A percentile compares a stretch with the other conserved stretches of the same genome.
phyloP scores from a whole-genome alignment of 2,329 filamentous ascomycete genomes.

The Aspergillus sp. region DNA sequence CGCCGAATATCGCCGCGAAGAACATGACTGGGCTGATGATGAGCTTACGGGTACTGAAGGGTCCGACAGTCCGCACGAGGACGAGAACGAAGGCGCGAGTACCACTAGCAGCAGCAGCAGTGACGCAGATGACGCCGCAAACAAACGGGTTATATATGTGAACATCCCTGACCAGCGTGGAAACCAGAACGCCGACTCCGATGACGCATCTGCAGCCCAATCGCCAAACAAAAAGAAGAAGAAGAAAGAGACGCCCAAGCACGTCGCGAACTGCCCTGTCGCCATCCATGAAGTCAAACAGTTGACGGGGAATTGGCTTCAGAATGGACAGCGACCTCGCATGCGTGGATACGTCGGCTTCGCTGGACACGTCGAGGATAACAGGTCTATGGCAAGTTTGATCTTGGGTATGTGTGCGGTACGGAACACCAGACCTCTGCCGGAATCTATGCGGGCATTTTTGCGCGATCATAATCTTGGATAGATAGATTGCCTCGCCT shows the following conservation, averaged over 20 bases:
- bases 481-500: neutral
- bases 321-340: neutral
- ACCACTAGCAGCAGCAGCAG: neutral
- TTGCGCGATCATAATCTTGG: neutral
- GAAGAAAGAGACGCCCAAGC: neutral
- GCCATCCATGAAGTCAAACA: conserved; percentile 11
- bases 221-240: neutral
- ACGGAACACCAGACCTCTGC: neutral
- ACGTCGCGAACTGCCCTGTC: conserved; percentile 7
- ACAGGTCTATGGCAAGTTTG: conserved; percentile 12
- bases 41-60: conserved; percentile 4
- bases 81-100: neutral
- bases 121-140: neutral
- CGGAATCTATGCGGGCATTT: neutral
- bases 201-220: neutral
- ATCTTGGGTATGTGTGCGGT: conserved; percentile 16
- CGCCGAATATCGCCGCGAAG: neutral
- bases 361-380: conserved; percentile 15
- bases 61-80: neutral
- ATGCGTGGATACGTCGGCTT: conserved; percentile 12
- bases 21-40: conserved; percentile 7
- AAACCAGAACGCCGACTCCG: neutral
- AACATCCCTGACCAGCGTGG: neutral
- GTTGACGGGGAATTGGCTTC: neutral
- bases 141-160: neutral